These are phyloP conservation scores for Mycosphaerelloides madeirae DNA, from an alignment of 2,329 filamentous ascomycete genomes.

Conservation along the genomic window DNA sequence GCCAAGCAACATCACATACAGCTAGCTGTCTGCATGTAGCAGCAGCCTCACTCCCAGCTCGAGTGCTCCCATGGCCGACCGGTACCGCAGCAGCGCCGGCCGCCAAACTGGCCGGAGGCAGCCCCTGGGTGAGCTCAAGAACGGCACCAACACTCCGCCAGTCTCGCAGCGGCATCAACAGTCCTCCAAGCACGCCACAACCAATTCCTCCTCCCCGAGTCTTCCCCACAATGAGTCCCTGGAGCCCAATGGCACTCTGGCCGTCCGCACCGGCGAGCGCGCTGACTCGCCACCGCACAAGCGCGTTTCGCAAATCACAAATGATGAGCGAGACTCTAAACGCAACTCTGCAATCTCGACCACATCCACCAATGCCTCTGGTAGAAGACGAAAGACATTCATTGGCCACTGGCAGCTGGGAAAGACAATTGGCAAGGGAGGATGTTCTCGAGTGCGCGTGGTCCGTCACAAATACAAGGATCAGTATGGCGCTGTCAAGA, in stretches of 20 bases:
- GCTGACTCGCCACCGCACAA: slow-evolving; percentile 45
- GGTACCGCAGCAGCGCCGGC: slow-evolving; percentile 20
- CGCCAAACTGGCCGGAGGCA: slow-evolving; percentile 23
- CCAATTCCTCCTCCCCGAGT: slow-evolving; percentile 14
- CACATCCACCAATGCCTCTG: slow-evolving; percentile 50
- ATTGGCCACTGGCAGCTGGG: slow-evolving; percentile 94
- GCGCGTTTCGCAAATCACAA: slow-evolving; percentile 47
- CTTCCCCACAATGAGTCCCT: slow-evolving; percentile 44
- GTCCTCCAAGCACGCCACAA: slow-evolving; percentile 15
- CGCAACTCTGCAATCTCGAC: slow-evolving; percentile 52
- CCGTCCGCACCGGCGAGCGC: slow-evolving; percentile 34
- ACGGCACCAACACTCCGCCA: slow-evolving; percentile 28
- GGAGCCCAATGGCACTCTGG: slow-evolving; percentile 40
- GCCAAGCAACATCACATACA: slow-evolving; percentile 2
- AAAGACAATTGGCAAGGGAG: slow-evolving; percentile 81
- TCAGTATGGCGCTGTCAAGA: slow-evolving; percentile 87
- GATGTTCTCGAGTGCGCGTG: slow-evolving; percentile 79
- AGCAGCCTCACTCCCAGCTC: slow-evolving; percentile 1
- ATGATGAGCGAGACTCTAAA: slow-evolving; percentile 46
- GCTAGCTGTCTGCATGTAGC: slow-evolving; percentile 5
- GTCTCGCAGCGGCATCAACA: slow-evolving; percentile 12
- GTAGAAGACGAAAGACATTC: slow-evolving; percentile 56
- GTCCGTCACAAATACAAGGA: slow-evolving; percentile 73
- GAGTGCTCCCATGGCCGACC: slow-evolving; percentile 27
- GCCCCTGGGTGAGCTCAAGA: slow-evolving; percentile 28